Evolutionary conservation across 2,329 filamentous ascomycete genomes (phyloP).

Genomic region (Ceratocystis cubensis): DNA sequence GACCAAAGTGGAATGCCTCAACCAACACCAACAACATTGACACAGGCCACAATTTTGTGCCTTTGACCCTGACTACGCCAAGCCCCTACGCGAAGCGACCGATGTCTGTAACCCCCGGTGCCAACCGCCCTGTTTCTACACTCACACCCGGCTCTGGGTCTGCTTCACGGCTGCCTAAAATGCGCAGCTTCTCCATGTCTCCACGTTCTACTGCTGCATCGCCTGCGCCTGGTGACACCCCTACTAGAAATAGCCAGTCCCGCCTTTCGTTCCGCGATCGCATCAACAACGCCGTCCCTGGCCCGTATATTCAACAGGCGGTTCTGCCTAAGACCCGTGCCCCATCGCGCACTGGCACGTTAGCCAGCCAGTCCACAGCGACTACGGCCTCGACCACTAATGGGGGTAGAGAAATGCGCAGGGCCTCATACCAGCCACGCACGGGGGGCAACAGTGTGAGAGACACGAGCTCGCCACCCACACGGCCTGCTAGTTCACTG

Average conservation of each 20-base stretch:
- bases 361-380: background rate
- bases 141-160: constrained; percentile 29
- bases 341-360: constrained; percentile 31
- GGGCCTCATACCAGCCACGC: constrained; percentile 42
- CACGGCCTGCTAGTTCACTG: constrained; percentile 46
- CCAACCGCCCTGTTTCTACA: constrained; percentile 32
- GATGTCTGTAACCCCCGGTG: constrained; percentile 30
- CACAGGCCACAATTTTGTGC: constrained; percentile 56
- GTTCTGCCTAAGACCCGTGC: constrained; percentile 35
- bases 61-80: constrained; percentile 46
- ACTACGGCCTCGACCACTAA: background rate
- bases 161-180: constrained; percentile 36
- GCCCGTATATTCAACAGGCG: constrained; percentile 36
- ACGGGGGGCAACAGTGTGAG: constrained; percentile 17
- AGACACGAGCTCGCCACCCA: constrained; percentile 10
- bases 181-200: constrained; percentile 35
- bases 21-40: constrained; percentile 52
- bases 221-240: constrained; percentile 34
- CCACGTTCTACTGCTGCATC: constrained; percentile 37
- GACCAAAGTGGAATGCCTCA: constrained; percentile 61
- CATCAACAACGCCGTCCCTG: constrained; percentile 34
- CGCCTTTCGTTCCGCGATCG: constrained; percentile 44
- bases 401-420: constrained; percentile 30
- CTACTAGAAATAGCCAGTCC: constrained; percentile 33
- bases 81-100: constrained; percentile 42